These are phyloP conservation scores for Neurospora discreta DNA, from an alignment of 495 filamentous ascomycete genomes.

Conservation along the genomic window DNA sequence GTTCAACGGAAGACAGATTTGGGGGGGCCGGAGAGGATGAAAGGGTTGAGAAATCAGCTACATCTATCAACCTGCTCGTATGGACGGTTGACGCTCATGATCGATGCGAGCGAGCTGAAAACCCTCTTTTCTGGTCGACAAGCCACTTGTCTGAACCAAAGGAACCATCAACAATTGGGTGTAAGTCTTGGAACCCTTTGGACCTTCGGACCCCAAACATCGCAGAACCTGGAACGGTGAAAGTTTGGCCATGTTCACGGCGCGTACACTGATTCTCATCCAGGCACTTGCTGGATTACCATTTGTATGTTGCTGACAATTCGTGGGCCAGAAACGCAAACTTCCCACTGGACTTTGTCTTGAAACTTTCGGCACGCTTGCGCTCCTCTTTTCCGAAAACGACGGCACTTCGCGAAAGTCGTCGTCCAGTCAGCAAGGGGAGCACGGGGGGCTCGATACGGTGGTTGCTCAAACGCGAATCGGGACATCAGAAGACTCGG, in stretches of 20 bases:
- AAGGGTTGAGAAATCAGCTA: background rate
- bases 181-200: too few relatives aligned
- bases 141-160: background rate
- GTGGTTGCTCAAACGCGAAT: background rate
- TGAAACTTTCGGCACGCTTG: constrained; percentile 37
- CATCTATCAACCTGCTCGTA: constrained; percentile 1
- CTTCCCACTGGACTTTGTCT: constrained; percentile 23
- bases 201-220: background rate
- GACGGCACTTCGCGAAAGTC: constrained; percentile 14
- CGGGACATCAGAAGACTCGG: background rate
- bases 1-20: background rate
- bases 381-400: constrained; percentile 33
- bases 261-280: constrained; percentile 5
- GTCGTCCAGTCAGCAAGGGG: background rate
- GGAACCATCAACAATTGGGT: too few relatives aligned
- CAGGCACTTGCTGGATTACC: background rate
- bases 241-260: constrained; percentile 11
- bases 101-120: background rate
- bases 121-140: background rate
- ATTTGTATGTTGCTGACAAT: background rate
- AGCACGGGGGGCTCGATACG: background rate
- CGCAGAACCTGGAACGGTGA: background rate
- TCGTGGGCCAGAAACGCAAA: background rate
- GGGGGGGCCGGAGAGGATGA: background rate
- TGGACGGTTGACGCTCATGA: constrained; percentile 4